Evolutionary conservation across 768 basidiomycete genomes (phyloP).

Genomic region (Lentinula sp.): DNA sequence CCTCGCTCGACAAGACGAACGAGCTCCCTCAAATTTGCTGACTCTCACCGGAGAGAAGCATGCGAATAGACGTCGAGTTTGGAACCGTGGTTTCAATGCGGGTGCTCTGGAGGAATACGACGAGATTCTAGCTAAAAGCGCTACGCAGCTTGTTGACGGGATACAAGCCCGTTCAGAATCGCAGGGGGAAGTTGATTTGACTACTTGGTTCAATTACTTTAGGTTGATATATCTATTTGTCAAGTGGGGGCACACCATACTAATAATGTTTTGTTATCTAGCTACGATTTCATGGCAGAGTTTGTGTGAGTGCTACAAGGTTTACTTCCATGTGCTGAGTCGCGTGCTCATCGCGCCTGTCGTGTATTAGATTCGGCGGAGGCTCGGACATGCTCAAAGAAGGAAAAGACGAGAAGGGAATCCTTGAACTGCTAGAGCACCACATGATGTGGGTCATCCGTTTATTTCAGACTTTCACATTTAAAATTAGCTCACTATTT

Average conservation of each 20-base stretch:
- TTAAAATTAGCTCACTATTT: conserved; percentile 9
- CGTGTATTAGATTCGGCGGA: conserved; percentile 14
- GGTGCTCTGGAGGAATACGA: conserved; percentile 22
- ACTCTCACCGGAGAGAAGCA: conserved; percentile 18
- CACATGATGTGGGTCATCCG: conserved; percentile 10
- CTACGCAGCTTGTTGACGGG: conserved; percentile 15
- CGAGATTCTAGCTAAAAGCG: conserved; percentile 14
- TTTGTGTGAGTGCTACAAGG: conserved; percentile 11
- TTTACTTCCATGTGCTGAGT: neutral
- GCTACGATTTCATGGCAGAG: conserved; percentile 21
- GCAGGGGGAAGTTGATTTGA: conserved; percentile 13
- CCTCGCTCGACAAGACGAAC: conserved; percentile 5
- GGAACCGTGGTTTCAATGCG: conserved; percentile 23
- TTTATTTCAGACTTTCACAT: conserved; percentile 9
- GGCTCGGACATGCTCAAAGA: conserved; percentile 10
- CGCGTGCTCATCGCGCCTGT: neutral
- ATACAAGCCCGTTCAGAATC: conserved; percentile 9
- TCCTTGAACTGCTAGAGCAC: conserved; percentile 9
- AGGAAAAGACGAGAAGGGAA: conserved; percentile 8
- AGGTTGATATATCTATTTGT: conserved; percentile 7
- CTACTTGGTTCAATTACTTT: conserved; percentile 18
- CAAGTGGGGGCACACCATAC: too few species aligned
- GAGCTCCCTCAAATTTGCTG: conserved; percentile 10
- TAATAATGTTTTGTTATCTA: neutral
- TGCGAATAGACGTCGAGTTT: conserved; percentile 20